phyloP scores from a whole-genome alignment of 2,329 filamentous ascomycete species.

The Xylariaceae sp. region DNA sequence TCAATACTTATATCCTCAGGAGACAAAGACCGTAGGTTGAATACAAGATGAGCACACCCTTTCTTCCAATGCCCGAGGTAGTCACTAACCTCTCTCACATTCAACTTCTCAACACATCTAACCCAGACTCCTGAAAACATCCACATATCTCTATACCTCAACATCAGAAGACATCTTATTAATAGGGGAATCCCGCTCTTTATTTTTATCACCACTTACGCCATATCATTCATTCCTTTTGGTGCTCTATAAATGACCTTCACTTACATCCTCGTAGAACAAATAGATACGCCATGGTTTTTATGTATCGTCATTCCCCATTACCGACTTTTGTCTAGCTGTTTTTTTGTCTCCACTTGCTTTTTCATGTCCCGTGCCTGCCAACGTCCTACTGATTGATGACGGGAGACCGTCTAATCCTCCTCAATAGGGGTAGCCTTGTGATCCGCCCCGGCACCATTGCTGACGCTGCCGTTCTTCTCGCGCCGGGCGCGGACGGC shows the following conservation, averaged over 20 bases:
- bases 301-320: no score
- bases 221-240: conserved; percentile 6
- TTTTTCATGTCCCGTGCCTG: background rate
- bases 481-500: conserved; percentile 72
- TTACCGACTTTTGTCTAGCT: background rate
- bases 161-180: background rate
- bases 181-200: background rate
- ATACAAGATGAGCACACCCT: no score
- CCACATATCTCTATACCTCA: background rate
- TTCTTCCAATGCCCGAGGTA: no score
- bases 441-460: conserved; percentile 26
- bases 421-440: conserved; percentile 47
- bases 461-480: conserved; percentile 35
- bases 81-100: no score
- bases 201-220: conserved; percentile 1
- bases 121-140: background rate
- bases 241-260: no score
- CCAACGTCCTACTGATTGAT: no score
- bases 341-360: background rate
- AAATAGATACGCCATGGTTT: no score
- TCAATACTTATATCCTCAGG: no score
- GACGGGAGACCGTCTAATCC: no score
- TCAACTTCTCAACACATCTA: no score
- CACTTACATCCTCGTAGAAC: no score
- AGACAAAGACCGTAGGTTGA: no score